phyloP scores from a whole-genome alignment of 306 rosid genomes.

The Ammopiptanthus mongolicus region DNA sequence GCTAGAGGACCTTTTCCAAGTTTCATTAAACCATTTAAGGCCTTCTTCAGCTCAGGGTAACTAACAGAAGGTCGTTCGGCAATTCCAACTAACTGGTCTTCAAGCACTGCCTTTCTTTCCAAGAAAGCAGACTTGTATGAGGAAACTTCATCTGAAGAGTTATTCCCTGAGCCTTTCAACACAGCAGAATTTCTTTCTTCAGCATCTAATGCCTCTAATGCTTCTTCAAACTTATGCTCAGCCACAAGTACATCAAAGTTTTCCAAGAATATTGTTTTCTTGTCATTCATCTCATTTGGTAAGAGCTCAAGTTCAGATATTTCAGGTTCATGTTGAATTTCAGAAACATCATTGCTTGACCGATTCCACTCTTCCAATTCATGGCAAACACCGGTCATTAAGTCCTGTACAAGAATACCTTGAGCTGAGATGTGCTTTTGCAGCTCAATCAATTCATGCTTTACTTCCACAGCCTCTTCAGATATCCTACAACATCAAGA shows the following conservation, averaged over 20 bases:
- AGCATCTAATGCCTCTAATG: slow-evolving; percentile 79
- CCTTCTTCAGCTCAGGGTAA: slow-evolving; percentile 59
- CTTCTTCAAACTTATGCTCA: slow-evolving; percentile 87
- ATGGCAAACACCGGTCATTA: slow-evolving; percentile 87
- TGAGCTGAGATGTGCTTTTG: slow-evolving; percentile 84
- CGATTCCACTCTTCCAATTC: slow-evolving; percentile 81
- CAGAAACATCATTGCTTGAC: slow-evolving; percentile 34
- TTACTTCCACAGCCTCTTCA: slow-evolving; percentile 94
- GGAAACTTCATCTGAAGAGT: slow-evolving; percentile 47
- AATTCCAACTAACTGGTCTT: slow-evolving; percentile 58
- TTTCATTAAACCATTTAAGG: slow-evolving; percentile 63
- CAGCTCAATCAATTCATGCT: slow-evolving; percentile 86
- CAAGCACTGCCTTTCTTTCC: slow-evolving; percentile 66
- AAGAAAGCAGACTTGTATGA: slow-evolving; percentile 54
- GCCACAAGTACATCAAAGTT: slow-evolving; percentile 73
- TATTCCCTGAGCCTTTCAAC: slow-evolving; percentile 55
- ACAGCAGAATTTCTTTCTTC: slow-evolving; percentile 69
- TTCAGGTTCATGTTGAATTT: slow-evolving; percentile 42
- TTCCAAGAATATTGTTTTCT: slow-evolving; percentile 51
- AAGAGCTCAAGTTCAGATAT: slow-evolving; percentile 51
- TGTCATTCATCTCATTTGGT: slow-evolving; percentile 39
- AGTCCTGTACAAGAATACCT: slow-evolving; percentile 88
- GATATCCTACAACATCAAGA: slow-evolving; percentile 61
- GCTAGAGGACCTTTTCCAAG: slow-evolving; percentile 88
- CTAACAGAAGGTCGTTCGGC: slow-evolving; percentile 64